phyloP scores from a whole-genome alignment of 2,329 filamentous ascomycete genomes.

The Sphaceloma murrayae region DNA sequence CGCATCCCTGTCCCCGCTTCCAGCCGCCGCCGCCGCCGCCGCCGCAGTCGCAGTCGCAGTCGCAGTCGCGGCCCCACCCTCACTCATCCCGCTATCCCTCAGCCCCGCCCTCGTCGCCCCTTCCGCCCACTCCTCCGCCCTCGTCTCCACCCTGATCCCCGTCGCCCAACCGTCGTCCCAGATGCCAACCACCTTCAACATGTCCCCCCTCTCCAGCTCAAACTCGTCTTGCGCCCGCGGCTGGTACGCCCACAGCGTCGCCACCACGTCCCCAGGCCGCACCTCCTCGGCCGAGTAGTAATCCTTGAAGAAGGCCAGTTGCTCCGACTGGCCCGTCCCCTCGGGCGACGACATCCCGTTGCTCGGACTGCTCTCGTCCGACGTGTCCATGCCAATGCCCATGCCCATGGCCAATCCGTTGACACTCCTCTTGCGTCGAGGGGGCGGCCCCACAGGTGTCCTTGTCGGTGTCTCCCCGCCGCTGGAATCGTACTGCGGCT shows the following conservation, averaged over 20 bases:
- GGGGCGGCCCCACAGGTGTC: constrained; percentile 41
- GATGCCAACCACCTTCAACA: constrained; percentile 96
- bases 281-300: constrained; percentile 98
- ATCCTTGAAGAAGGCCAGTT: constrained; percentile 93
- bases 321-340: constrained; percentile 88
- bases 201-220: constrained; percentile 83
- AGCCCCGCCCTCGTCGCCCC: constrained; percentile 69
- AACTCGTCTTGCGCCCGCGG: constrained; percentile 91
- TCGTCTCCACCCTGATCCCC: constrained; percentile 70
- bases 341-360: constrained; percentile 73
- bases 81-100: constrained; percentile 86
- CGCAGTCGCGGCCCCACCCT: too few species aligned
- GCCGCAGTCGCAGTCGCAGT: too few species aligned
- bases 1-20: constrained; percentile 18
- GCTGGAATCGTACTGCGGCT: too few species aligned
- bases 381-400: too few species aligned
- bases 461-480: too few species aligned
- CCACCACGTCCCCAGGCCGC: constrained; percentile 78
- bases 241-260: constrained; percentile 93
- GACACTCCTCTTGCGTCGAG: constrained; percentile 65
- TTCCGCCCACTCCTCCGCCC: constrained; percentile 77
- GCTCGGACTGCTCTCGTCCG: constrained; percentile 56
- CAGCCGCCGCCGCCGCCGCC: too few species aligned
- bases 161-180: constrained; percentile 99
- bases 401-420: too few species aligned